Percentiles rank a stretch among this genome's conserved stretches.
Conservation (phyloP, 2,329 filamentous ascomycete genomes). For the Penicillium expansum region DNA sequence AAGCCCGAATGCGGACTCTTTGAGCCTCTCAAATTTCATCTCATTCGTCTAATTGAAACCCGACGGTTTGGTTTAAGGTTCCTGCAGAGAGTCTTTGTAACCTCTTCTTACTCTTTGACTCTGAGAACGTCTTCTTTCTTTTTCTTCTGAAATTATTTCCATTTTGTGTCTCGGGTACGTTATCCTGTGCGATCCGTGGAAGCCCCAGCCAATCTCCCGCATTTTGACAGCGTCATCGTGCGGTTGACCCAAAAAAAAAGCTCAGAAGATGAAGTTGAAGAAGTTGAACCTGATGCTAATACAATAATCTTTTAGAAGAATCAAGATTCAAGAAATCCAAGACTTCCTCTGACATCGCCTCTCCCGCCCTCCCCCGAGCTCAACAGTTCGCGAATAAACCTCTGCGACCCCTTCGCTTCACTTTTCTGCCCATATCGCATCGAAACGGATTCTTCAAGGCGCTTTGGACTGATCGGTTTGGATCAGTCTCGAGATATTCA, state of each 20-base stretch:
- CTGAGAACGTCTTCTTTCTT: background rate
- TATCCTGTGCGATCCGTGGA: slow-evolving; percentile 28
- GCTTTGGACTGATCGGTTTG: background rate
- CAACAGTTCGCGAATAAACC: slow-evolving; percentile 10
- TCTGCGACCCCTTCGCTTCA: background rate
- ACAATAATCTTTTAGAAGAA: background rate
- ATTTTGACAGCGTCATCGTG: slow-evolving; percentile 31
- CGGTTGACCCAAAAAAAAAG: slow-evolving; percentile 26
- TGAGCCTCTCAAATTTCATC: background rate
- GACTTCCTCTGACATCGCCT: slow-evolving; percentile 5
- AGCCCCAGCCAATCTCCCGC: slow-evolving; percentile 34
- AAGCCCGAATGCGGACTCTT: background rate
- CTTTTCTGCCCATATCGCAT: slow-evolving; percentile 1
- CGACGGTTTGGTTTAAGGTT: slow-evolving; percentile 1
- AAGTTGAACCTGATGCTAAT: background rate
- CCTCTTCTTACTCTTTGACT: background rate
- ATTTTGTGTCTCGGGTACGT: slow-evolving; percentile 8
- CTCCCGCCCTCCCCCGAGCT: slow-evolving; percentile 3
- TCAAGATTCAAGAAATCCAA: too few species aligned
- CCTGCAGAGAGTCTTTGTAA: background rate
- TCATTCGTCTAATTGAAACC: background rate
- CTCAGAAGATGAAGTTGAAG: background rate
- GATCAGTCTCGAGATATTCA: background rate
- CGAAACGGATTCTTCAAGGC: background rate
- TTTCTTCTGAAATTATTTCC: background rate